phyloP scores from a whole-genome alignment of 805 yeast species.

The Citeromyces nyonsensis region DNA sequence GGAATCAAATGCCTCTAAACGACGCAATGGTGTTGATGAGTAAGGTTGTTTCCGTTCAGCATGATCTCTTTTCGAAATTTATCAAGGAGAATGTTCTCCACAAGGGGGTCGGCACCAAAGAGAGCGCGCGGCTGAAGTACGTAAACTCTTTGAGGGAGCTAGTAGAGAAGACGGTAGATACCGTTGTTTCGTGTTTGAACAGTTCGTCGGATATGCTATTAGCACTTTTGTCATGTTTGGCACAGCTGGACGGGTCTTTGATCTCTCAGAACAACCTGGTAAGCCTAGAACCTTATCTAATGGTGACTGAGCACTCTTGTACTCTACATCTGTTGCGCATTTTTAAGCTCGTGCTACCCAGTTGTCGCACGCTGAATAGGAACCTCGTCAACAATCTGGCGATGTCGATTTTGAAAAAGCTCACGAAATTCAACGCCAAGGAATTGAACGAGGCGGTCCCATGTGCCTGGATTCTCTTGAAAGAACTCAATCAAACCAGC shows the following conservation, averaged over 20 bases:
- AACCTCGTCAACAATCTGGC: conserved; percentile 23
- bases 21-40: too few relatives aligned
- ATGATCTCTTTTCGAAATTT: conserved; percentile 24
- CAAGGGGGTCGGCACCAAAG: conserved; percentile 8
- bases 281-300: conserved; percentile 47
- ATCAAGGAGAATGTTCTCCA: conserved; percentile 14
- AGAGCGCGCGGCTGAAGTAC: conserved; percentile 15
- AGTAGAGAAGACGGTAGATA: conserved; percentile 11
- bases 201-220: conserved; percentile 18
- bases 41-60: conserved; percentile 17
- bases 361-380: too few relatives aligned
- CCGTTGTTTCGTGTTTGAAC: not conserved
- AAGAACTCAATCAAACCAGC: conserved; percentile 23
- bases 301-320: conserved; percentile 21
- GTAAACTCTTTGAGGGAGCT: conserved; percentile 17
- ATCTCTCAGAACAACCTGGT: conserved; percentile 53
- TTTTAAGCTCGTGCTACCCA: conserved; percentile 30
- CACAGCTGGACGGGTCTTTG: conserved; percentile 33
- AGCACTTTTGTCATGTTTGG: conserved; percentile 39
- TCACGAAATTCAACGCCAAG: conserved; percentile 42
- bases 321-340: conserved; percentile 35
- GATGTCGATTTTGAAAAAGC: conserved; percentile 30
- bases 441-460: conserved; percentile 70
- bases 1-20: too few relatives aligned
- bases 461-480: conserved; percentile 41